Conservation (phyloP, 108 stramenopile species). For the Nitzschia sp. region DNA sequence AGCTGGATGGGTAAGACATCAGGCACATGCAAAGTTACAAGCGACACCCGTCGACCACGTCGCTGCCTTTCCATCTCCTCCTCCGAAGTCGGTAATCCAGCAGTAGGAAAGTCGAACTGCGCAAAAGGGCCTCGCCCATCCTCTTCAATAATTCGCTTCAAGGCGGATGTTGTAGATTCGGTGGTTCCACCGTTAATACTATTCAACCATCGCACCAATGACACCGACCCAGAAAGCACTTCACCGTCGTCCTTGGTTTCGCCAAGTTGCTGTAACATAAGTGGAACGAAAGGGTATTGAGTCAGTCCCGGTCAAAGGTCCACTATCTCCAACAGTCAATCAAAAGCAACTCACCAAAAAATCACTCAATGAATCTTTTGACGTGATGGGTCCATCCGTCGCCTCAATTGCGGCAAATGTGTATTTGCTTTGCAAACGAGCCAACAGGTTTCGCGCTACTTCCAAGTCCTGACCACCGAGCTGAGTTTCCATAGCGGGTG, state of each 20-base stretch:
- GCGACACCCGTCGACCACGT: conserved; percentile 1
- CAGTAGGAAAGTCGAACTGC: conserved; percentile 22
- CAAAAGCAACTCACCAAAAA: background rate
- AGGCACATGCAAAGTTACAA: conserved; percentile 8
- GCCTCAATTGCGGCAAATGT: conserved; percentile 11
- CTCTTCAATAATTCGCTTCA: conserved; percentile 10
- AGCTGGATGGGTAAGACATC: conserved; percentile 36
- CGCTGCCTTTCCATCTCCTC: background rate
- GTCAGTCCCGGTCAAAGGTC: too few relatives aligned
- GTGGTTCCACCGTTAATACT: background rate
- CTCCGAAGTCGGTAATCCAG: conserved; percentile 1
- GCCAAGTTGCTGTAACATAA: background rate
- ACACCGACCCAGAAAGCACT: background rate
- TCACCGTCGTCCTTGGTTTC: background rate
- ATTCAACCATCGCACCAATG: background rate
- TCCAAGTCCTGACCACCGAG: conserved; percentile 32
- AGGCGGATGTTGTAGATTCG: background rate
- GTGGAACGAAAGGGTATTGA: too few relatives aligned
- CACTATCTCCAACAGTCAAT: too few relatives aligned
- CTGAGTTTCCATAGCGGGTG: conserved; percentile 17
- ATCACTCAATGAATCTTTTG: background rate
- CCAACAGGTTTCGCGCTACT: conserved; percentile 8
- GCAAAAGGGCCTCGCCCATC: conserved; percentile 22
- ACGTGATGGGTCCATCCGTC: background rate
- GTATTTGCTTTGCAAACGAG: conserved; percentile 16